Base-by-base conservation (phyloP, 2,329 filamentous ascomycete species). In the Xylaria sp. region DNA sequence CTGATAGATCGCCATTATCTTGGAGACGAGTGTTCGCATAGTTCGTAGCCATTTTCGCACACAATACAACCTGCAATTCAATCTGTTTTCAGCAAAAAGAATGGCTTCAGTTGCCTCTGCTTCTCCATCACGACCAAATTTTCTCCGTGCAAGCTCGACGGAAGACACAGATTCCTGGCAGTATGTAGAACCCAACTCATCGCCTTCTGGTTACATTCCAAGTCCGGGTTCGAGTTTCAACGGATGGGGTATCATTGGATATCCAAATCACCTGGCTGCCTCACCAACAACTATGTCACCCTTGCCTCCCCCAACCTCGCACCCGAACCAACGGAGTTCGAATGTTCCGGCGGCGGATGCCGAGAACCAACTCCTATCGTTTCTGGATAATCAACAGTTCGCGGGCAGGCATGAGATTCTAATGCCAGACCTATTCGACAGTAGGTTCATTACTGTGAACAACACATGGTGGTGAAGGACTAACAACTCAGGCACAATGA, bases 211-310 rank as follows among this genome's bases (percentile, higher is more conserved):
- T 20, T 84, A 87, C 69, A 78, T 85, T 20, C 82, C 84, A 31
- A 87, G 86, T 70, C 86, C 87, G 12, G 86, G 82, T 72, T 82
- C 83, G 15, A 88, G 86, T 68, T 76, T 88, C 72, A 82, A 81
- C 46, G 86, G 86, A 25, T 88, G 84, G 77, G 81, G 81, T 13
- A 77, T 88, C 52, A 77, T 88, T 56, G 81, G 82, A 37, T 81
- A 82, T 70, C 70, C 77, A 23, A 74, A 74, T 61, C 76, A 79
- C 46, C 66, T 79, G 13, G 75, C 78, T 65, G 70, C 73, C 25
- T 80, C 80, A 25, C 77, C 80, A n/a, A 73, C 77, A 5, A 77
- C 78, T 1, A 78, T 83, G 48, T 86, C 85, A 25, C 85, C 84
- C 2, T 73, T 84, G 25, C 78, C 82, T 54, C 63, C 67, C 77